A percentile compares a stretch with the other conserved stretches of the same genome.
Conservation (phyloP, 176 grass and related monocot genomes). For the Aechmea fasciata region DNA sequence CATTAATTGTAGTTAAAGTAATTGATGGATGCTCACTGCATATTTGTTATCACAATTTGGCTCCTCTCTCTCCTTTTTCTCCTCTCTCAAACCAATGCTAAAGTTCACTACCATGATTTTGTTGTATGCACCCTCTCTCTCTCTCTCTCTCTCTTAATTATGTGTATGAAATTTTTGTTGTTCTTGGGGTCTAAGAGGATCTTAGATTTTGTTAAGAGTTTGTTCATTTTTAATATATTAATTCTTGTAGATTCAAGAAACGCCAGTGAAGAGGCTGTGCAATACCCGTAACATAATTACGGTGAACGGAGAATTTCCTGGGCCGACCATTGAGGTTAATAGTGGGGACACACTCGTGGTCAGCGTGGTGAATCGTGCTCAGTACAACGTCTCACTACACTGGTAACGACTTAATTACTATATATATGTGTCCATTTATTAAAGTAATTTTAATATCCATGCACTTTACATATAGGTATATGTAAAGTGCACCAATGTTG, state of each 20-base stretch:
- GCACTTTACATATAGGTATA: too few species aligned
- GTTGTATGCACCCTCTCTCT: slow-evolving; percentile 24
- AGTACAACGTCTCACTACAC: slow-evolving; percentile 58
- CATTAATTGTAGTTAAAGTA: too few species aligned
- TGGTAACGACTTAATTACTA: slow-evolving; percentile 19
- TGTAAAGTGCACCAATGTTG: too few species aligned
- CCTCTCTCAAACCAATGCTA: slow-evolving; percentile 19
- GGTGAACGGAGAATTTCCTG: slow-evolving; percentile 81
- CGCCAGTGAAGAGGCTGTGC: slow-evolving; percentile 84
- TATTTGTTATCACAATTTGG: not conserved
- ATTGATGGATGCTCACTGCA: not conserved
- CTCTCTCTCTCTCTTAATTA: not conserved
- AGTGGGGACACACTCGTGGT: slow-evolving; percentile 59
- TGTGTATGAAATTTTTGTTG: not conserved
- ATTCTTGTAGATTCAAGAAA: slow-evolving; percentile 43
- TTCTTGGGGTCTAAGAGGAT: not conserved
- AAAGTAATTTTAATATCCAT: too few species aligned
- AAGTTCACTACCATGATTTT: slow-evolving; percentile 70
- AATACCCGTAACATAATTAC: slow-evolving; percentile 31
- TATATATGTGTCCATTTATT: too few species aligned
- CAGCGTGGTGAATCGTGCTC: slow-evolving; percentile 45
- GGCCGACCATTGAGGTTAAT: slow-evolving; percentile 52
- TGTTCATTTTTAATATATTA: not conserved
- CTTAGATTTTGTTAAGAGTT: not conserved
- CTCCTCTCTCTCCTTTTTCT: not conserved